A percentile compares a stretch with the other conserved stretches of the same genome.
Conservation (phyloP, 2,329 filamentous ascomycete genomes). For the Beauveria sp. region DNA sequence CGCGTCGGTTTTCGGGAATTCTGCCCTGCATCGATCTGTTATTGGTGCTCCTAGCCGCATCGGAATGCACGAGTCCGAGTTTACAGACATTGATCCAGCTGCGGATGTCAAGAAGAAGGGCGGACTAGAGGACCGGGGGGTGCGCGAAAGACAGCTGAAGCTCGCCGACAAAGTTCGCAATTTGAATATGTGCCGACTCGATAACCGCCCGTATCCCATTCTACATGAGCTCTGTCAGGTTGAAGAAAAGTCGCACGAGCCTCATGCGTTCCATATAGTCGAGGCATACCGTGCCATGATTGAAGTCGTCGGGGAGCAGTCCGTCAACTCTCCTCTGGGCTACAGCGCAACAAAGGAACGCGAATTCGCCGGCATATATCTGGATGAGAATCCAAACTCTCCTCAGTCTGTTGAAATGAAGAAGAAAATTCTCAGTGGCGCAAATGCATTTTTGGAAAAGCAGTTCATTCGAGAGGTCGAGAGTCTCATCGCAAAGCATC, state of each 20-base stretch:
- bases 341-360: conserved; percentile 65
- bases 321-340: conserved; percentile 50
- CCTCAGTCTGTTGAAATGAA: conserved; percentile 57
- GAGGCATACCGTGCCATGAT: conserved; percentile 79
- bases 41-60: conserved; percentile 72
- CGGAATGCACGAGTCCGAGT: conserved; percentile 55
- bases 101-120: conserved; percentile 40
- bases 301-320: conserved; percentile 67
- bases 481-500: conserved; percentile 69
- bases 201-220: conserved; percentile 62
- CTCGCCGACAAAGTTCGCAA: conserved; percentile 72
- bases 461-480: conserved; percentile 75
- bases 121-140: conserved; percentile 60
- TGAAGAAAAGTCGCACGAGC: conserved; percentile 61
- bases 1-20: conserved; percentile 42
- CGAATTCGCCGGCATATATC: conserved; percentile 66
- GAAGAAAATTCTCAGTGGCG: conserved; percentile 72
- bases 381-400: conserved; percentile 65
- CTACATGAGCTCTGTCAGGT: conserved; percentile 69
- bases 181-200: conserved; percentile 66
- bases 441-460: conserved; percentile 71
- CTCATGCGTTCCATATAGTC: conserved; percentile 65
- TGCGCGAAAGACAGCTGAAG: conserved; percentile 76
- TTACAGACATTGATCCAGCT: conserved; percentile 59
- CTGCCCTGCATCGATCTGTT: conserved; percentile 71